Conservation (phyloP, 805 yeast genomes). For the Pichia nanzhaoensis region DNA sequence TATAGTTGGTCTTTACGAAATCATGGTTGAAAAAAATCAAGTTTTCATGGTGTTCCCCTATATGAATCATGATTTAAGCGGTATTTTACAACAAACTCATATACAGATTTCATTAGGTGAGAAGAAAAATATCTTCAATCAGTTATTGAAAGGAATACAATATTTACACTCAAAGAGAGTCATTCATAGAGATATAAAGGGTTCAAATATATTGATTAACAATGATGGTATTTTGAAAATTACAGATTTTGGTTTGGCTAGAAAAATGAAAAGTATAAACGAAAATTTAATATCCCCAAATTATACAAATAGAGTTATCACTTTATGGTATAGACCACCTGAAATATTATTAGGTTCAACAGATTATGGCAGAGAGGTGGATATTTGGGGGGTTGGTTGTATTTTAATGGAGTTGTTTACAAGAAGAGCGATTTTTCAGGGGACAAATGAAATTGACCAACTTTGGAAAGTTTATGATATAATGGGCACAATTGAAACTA, state of each 20-base stretch:
- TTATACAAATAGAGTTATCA: conserved; percentile 91
- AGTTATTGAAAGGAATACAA: conserved; percentile 59
- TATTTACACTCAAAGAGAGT: conserved; percentile 64
- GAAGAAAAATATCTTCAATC: conserved; percentile 59
- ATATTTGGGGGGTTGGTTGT: conserved; percentile 97
- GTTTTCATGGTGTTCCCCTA: conserved; percentile 91
- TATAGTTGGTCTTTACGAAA: conserved; percentile 75
- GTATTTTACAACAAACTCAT: conserved; percentile 71
- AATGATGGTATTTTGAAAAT: conserved; percentile 57
- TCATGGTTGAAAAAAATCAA: conserved; percentile 74
- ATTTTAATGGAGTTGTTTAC: conserved; percentile 75
- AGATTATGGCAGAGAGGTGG: conserved; percentile 83
- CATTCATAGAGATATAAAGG: conserved; percentile 77
- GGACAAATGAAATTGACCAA: conserved; percentile 83
- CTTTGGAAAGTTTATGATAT: conserved; percentile 66
- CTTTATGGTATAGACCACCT: conserved; percentile 97
- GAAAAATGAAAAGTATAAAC: conserved; percentile 56
- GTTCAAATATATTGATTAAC: conserved; percentile 67
- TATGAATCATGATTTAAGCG: conserved; percentile 89
- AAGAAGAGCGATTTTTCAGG: conserved; percentile 74
- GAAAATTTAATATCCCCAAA: conserved; percentile 53
- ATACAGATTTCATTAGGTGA: conserved; percentile 56
- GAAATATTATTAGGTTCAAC: conserved; percentile 88
- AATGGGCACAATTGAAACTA: conserved; percentile 78
- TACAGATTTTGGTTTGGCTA: conserved; percentile 78